phyloP scores from a whole-genome alignment of 1,139 yeast species.

The Martiniozyma asiatica region DNA sequence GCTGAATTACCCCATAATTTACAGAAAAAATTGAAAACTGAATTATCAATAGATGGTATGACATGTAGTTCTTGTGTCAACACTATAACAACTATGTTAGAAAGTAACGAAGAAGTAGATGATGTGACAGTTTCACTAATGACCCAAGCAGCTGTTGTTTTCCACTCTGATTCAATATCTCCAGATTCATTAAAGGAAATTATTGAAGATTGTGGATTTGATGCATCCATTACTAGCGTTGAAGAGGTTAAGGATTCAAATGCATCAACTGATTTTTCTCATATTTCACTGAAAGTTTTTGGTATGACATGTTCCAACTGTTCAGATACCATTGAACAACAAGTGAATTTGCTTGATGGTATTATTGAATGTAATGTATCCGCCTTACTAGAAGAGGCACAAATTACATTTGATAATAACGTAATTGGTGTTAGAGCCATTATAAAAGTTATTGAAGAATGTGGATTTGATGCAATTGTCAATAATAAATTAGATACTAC shows the following conservation, averaged over 20 bases:
- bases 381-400: conserved; percentile 31
- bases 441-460: conserved; percentile 33
- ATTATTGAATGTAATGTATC: conserved; percentile 32
- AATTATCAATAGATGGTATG: conserved; percentile 45
- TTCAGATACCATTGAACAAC: conserved; percentile 36
- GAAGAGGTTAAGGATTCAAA: conserved; percentile 27
- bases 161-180: conserved; percentile 27
- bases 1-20: neutral
- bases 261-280: conserved; percentile 6
- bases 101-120: conserved; percentile 33
- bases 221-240: conserved; percentile 21
- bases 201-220: conserved; percentile 72
- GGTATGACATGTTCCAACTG: conserved; percentile 61
- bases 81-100: conserved; percentile 46
- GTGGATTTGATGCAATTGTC: conserved; percentile 38
- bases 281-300: conserved; percentile 25
- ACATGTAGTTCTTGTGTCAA: conserved; percentile 77
- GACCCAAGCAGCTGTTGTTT: conserved; percentile 58
- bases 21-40: conserved; percentile 22
- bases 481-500: conserved; percentile 31
- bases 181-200: conserved; percentile 30
- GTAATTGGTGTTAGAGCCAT: conserved; percentile 46
- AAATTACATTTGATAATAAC: conserved; percentile 32
- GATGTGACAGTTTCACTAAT: conserved; percentile 51
- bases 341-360: conserved; percentile 32